A percentile compares a stretch with the other conserved stretches of the same genome.
Conservation (phyloP, 441 rosid species). For the Oxalis stricta region DNA sequence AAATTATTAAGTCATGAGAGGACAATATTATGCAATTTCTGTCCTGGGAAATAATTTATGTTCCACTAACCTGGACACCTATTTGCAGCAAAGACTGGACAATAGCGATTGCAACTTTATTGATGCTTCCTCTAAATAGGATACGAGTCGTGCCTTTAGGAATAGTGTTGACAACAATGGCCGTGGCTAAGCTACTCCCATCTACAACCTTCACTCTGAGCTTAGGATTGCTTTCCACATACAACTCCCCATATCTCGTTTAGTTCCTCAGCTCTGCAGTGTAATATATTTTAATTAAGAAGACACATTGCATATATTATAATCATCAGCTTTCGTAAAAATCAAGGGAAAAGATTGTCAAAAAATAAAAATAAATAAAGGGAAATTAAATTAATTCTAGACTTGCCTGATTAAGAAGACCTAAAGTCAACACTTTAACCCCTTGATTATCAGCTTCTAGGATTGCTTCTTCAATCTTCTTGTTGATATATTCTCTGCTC, state of each 20-base stretch:
- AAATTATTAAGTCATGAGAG: too few species aligned
- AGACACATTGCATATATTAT: too few species aligned
- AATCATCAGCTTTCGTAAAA: too few species aligned
- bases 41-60: too few species aligned
- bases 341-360: too few species aligned
- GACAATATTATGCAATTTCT: too few species aligned
- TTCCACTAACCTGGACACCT: constrained; percentile 53
- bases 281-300: too few species aligned
- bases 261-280: too few species aligned
- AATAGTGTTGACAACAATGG: constrained; percentile 40
- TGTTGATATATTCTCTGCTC: constrained; percentile 25
- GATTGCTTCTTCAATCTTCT: constrained; percentile 45
- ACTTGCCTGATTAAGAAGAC: constrained; percentile 57
- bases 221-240: constrained; percentile 27
- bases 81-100: constrained; percentile 24
- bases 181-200: constrained; percentile 52
- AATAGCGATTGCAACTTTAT: constrained; percentile 42
- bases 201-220: constrained; percentile 48
- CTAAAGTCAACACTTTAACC: constrained; percentile 51
- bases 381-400: too few species aligned
- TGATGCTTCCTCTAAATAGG: constrained; percentile 25
- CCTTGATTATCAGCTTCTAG: constrained; percentile 52
- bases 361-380: too few species aligned
- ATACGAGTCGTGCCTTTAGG: constrained; percentile 46
- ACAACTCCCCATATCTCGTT: constrained; percentile 32